Evolutionary conservation across 345 rosid genomes (phyloP).

Genomic region (Mercurialis annua): DNA sequence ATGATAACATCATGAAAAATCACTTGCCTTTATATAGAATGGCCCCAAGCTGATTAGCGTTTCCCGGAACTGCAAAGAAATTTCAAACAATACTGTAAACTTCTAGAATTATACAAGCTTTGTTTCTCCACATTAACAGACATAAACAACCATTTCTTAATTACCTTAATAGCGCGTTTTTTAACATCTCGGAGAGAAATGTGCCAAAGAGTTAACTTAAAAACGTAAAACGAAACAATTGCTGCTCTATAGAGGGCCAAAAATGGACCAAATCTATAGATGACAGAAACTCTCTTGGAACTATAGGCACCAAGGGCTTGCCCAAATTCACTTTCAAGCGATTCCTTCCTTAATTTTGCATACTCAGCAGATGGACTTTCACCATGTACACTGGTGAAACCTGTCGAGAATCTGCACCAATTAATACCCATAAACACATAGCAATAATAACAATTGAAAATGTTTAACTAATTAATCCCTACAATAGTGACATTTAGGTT

Average conservation of each 20-base stretch:
- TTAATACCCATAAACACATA: conserved; percentile 1
- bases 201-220: conserved; percentile 72
- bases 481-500: too few relatives aligned
- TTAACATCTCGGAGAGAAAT: conserved; percentile 60
- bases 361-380: conserved; percentile 78
- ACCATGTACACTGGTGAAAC: conserved; percentile 72
- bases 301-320: conserved; percentile 60
- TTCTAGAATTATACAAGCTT: background rate
- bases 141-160: background rate
- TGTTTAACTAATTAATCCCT: background rate
- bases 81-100: conserved; percentile 8
- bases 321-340: conserved; percentile 90
- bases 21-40: conserved; percentile 83
- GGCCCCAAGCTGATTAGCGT: conserved; percentile 88
- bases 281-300: conserved; percentile 55
- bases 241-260: conserved; percentile 89
- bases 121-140: conserved; percentile 2
- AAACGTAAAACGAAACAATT: conserved; percentile 69
- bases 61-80: conserved; percentile 70
- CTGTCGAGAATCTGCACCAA: conserved; percentile 53
- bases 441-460: background rate
- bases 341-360: conserved; percentile 88
- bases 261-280: conserved; percentile 74
- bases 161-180: conserved; percentile 74
- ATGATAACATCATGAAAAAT: background rate